Conservation (phyloP, 1,284 basidiomycete species). For the Farysia itapuensis region DNA sequence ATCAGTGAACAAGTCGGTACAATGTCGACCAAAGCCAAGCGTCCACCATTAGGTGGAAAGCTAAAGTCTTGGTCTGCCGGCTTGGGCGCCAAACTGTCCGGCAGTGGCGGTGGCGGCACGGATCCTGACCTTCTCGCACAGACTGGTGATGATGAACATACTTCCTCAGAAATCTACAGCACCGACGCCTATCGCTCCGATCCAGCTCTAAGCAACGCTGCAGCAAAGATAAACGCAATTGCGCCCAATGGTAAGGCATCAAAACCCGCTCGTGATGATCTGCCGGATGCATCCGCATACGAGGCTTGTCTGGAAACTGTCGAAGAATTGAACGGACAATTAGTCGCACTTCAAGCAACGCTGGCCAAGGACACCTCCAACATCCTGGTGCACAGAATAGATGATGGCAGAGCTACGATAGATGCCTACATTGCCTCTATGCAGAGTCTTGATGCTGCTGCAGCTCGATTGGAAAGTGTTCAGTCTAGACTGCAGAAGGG, state of each 20-base stretch:
- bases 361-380: conserved; percentile 36
- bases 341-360: conserved; percentile 21
- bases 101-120: neutral
- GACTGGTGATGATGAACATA: conserved; percentile 26
- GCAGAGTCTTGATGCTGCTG: conserved; percentile 41
- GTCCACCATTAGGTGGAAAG: conserved; percentile 12
- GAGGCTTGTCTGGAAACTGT: conserved; percentile 20
- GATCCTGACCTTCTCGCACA: conserved; percentile 16
- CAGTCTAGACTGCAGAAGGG: conserved; percentile 48
- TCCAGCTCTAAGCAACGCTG: conserved; percentile 32
- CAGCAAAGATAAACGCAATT: conserved; percentile 22
- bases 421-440: conserved; percentile 29
- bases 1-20: neutral
- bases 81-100: conserved; percentile 17
- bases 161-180: conserved; percentile 29
- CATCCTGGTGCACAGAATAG: conserved; percentile 37
- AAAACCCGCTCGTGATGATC: conserved; percentile 28
- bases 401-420: conserved; percentile 28
- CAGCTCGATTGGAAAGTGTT: conserved; percentile 34
- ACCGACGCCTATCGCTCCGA: conserved; percentile 39
- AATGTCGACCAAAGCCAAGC: conserved; percentile 12
- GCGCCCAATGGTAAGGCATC: conserved; percentile 2
- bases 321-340: conserved; percentile 28
- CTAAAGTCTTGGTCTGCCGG: conserved; percentile 26
- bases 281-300: conserved; percentile 16